Evolutionary conservation across 768 basidiomycete genomes (phyloP).

Genomic region (Leccinum subtestaceum): DNA sequence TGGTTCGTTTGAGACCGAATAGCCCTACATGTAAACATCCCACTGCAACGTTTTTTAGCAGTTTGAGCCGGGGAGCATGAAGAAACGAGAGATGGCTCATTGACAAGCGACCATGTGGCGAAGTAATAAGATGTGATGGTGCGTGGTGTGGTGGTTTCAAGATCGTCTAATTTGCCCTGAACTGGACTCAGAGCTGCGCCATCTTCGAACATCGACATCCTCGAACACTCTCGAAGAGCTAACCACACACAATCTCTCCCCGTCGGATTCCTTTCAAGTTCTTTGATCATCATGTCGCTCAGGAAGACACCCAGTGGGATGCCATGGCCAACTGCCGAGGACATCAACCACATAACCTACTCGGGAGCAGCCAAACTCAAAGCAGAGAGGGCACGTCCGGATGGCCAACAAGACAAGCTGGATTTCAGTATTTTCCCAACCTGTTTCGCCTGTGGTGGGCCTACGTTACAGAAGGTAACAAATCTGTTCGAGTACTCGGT

Average conservation of each 20-base stretch:
- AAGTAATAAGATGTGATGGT: not conserved
- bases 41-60: slow-evolving; percentile 21
- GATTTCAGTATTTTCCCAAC: slow-evolving; percentile 25
- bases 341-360: slow-evolving; percentile 30
- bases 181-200: not conserved
- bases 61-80: slow-evolving; percentile 8
- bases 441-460: slow-evolving; percentile 23
- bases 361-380: slow-evolving; percentile 28
- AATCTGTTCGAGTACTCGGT: not conserved
- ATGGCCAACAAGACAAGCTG: slow-evolving; percentile 28
- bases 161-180: not conserved
- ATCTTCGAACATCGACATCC: not conserved
- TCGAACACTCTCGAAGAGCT: not conserved
- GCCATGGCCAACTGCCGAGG: slow-evolving; percentile 23
- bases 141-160: not conserved
- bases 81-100: slow-evolving; percentile 20
- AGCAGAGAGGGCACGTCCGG: slow-evolving; percentile 26
- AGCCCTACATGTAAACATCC: slow-evolving; percentile 30
- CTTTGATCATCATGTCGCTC: slow-evolving; percentile 15
- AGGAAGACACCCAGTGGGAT: slow-evolving; percentile 3
- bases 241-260: not conserved
- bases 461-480: slow-evolving; percentile 23
- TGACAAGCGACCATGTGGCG: not conserved
- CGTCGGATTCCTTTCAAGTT: not conserved
- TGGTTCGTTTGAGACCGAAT: not conserved